phyloP scores from a whole-genome alignment of 805 yeast species.

The Suhomyces vadensis region DNA sequence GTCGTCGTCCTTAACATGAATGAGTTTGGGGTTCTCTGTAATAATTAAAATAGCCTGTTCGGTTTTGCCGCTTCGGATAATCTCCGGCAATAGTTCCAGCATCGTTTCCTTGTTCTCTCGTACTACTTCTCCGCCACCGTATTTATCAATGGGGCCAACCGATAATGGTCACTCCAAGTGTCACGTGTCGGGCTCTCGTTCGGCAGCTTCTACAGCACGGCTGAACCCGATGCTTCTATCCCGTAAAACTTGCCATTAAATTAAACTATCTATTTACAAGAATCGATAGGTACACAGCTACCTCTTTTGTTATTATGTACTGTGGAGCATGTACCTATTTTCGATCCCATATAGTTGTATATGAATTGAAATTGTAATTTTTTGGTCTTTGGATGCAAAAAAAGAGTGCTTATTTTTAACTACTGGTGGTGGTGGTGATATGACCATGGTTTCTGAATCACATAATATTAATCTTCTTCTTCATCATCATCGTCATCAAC shows the following conservation, averaged over 20 bases:
- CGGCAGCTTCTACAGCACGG: too few relatives aligned
- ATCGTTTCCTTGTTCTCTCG: not conserved
- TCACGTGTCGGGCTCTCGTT: too few relatives aligned
- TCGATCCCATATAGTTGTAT: not conserved
- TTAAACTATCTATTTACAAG: not conserved
- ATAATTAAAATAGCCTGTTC: not conserved
- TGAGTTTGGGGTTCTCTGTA: conserved; percentile 45
- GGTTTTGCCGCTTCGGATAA: not conserved
- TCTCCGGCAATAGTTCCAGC: not conserved
- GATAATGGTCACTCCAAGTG: too few relatives aligned
- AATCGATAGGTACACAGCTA: not conserved
- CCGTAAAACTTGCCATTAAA: not conserved
- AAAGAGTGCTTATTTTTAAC: not conserved
- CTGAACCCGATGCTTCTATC: too few relatives aligned
- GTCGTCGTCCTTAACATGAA: conserved; percentile 61
- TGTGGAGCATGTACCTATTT: not conserved
- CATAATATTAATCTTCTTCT: not conserved
- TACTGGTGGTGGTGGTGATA: not conserved
- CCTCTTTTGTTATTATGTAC: not conserved
- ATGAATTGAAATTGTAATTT: not conserved
- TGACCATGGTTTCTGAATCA: too few relatives aligned
- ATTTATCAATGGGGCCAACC: too few relatives aligned
- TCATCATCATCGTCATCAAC: conserved; percentile 6
- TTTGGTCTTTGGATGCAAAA: not conserved
- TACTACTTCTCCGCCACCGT: too few relatives aligned